phyloP scores from a whole-genome alignment of 768 basidiomycete genomes.

The Dentipellis fragilis region DNA sequence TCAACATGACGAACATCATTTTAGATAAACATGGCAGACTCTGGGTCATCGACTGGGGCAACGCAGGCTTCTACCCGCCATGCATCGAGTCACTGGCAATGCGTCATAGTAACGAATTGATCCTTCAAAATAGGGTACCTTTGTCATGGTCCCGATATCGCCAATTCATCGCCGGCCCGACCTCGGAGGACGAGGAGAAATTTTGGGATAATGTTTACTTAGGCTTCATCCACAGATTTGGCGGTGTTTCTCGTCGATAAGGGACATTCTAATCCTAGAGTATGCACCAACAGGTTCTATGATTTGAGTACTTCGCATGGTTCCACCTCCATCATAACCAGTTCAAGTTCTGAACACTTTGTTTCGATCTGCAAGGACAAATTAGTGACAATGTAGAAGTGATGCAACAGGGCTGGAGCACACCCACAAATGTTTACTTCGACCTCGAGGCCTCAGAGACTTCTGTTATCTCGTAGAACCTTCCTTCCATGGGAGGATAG shows the following conservation, averaged over 20 bases:
- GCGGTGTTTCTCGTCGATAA: not conserved
- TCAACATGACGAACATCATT: conserved; percentile 6
- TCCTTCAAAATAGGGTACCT: not conserved
- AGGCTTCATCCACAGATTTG: not conserved
- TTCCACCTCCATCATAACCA: too few species aligned
- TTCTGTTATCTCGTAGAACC: too few species aligned
- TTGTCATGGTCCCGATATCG: conserved; percentile 1
- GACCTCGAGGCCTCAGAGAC: too few species aligned
- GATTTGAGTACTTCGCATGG: too few species aligned
- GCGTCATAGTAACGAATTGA: not conserved
- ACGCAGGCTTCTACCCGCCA: conserved; percentile 9
- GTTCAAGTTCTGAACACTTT: too few species aligned
- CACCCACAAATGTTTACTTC: too few species aligned
- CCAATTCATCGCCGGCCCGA: conserved; percentile 3
- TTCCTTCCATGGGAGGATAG: too few species aligned
- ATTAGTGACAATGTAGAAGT: too few species aligned
- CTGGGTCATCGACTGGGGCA: conserved; percentile 12
- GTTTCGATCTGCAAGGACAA: too few species aligned
- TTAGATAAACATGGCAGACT: not conserved
- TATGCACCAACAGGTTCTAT: too few species aligned
- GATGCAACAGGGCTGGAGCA: too few species aligned
- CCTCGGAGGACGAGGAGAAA: not conserved
- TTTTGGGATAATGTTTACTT: conserved; percentile 2
- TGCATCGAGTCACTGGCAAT: conserved; percentile 2
- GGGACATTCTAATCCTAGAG: too few species aligned